Evolutionary conservation across 768 basidiomycete species (phyloP).

Genomic region (Boletales sp.): DNA sequence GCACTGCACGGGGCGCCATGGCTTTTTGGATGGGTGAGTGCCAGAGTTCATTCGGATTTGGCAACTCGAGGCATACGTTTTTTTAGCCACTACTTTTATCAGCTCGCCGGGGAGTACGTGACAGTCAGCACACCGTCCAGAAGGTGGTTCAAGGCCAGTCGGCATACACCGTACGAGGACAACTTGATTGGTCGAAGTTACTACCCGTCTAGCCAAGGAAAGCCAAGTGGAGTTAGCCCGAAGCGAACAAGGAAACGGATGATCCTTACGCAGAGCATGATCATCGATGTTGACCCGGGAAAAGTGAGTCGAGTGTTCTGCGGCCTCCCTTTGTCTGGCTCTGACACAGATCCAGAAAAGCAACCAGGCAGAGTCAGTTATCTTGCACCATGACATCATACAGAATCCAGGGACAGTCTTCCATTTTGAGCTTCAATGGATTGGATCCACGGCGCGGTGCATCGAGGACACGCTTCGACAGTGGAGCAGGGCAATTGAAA

Average conservation of each 20-base stretch:
- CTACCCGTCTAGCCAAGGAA: constrained; percentile 35
- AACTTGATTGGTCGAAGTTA: constrained; percentile 30
- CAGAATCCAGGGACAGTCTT: constrained; percentile 94
- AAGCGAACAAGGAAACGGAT: constrained; percentile 55
- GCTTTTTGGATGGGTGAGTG: constrained; percentile 82
- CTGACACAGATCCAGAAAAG: constrained; percentile 54
- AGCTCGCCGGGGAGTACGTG: constrained; percentile 72
- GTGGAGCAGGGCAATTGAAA: constrained; percentile 81
- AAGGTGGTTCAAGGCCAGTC: constrained; percentile 61
- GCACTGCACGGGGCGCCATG: constrained; percentile 74
- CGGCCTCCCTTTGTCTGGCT: background rate
- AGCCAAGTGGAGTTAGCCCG: constrained; percentile 35
- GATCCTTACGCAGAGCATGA: constrained; percentile 84
- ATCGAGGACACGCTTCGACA: constrained; percentile 84
- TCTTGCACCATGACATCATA: constrained; percentile 91
- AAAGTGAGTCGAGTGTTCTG: constrained; percentile 46
- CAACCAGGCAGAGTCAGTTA: constrained; percentile 82
- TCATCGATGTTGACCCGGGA: constrained; percentile 80
- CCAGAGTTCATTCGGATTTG: background rate
- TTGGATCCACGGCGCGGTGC: constrained; percentile 86
- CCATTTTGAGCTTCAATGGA: constrained; percentile 97
- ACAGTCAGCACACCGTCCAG: constrained; percentile 61
- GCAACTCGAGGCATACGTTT: constrained; percentile 1
- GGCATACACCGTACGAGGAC: constrained; percentile 45
- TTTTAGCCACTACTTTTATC: constrained; percentile 83